A percentile compares a stretch with the other conserved stretches of the same genome.
Conservation (phyloP, 345 rosid species). For the Populus simonii region DNA sequence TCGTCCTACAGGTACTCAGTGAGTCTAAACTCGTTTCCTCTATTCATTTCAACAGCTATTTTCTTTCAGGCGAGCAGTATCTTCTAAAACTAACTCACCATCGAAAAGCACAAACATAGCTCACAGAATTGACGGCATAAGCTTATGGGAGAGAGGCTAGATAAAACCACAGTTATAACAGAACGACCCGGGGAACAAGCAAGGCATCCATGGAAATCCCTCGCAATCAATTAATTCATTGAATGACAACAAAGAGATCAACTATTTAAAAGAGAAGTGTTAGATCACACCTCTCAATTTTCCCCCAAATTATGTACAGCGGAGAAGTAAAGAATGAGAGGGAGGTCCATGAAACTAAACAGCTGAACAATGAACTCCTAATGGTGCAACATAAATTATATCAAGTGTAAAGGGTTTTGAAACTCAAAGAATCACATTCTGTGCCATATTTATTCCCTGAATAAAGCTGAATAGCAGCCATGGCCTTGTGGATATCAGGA, state of each 20-base stretch:
- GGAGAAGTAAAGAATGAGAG: slow-evolving; percentile 8
- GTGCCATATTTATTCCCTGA: slow-evolving; percentile 10
- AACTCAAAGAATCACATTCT: slow-evolving; percentile 29
- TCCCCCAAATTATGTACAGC: slow-evolving; percentile 26
- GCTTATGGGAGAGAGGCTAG: background rate
- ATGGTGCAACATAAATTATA: slow-evolving; percentile 31
- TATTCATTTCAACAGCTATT: background rate
- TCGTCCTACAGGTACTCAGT: background rate
- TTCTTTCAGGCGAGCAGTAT: background rate
- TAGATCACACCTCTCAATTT: background rate
- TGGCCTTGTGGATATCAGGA: background rate
- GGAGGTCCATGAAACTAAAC: background rate
- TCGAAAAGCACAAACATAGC: too few species aligned
- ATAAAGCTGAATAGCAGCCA: slow-evolving; percentile 14
- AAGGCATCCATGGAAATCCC: background rate
- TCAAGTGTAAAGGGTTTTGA: slow-evolving; percentile 21
- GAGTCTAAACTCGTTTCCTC: background rate
- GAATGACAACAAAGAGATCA: slow-evolving; percentile 2
- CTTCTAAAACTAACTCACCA: background rate
- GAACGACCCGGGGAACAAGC: background rate
- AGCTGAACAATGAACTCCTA: slow-evolving; percentile 21
- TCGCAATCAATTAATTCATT: slow-evolving; percentile 6
- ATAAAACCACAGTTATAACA: background rate
- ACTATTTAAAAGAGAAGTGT: slow-evolving; percentile 4
- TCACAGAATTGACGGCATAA: background rate